Base-by-base conservation (phyloP, 495 filamentous ascomycete genomes). In the Penicillium fimorum region DNA sequence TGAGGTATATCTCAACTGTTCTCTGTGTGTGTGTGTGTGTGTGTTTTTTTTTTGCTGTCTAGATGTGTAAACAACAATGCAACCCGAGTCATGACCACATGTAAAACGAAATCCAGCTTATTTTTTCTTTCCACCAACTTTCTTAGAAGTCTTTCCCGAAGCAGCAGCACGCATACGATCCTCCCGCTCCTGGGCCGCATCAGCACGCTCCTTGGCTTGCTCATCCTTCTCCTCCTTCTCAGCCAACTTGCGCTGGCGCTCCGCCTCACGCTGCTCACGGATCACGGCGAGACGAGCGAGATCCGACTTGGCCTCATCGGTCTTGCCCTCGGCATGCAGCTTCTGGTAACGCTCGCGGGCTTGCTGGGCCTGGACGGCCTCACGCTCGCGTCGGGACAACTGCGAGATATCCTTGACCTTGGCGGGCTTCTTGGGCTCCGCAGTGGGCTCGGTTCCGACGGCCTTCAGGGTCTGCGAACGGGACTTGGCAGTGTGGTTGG, bases 271-370 rank as follows among this genome's bases (percentile, higher is more conserved):
- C 78, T 88, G 86, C 80, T 96, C 89, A 24, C 86, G 80, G 53
- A 98, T 89, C 49, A 92, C 64, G 61, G 76, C 82, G 67, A 98
- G 69, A 50, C 94, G 78, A 48, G 89, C 94, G 65, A 97, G 63
- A 78, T 98, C 94, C n/a, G 91, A 86, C 62, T 87, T 88, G 20
- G 93, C 94, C 78, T 97, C 90, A 52, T 98, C 95, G 38, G 94
- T 97, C 82, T 97, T 97, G 53, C 94, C 94, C 63, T 91, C 91
- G 54, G 91, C 91, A 64, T 98, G 94, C 61, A 97, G 69, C 79
- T 97, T 96, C 81, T 87, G 81, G 66, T 96, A 97, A 51, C 87
- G 80, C 79, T 96, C 92, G 66, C 90, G 90, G 9, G 90, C 90
- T 70, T 91, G 88, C 60, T 88, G 85, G 0, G 92, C 92, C 76